Evolutionary conservation across 2,329 filamentous ascomycete genomes (phyloP).

Genomic region (Aspergillus sp.): DNA sequence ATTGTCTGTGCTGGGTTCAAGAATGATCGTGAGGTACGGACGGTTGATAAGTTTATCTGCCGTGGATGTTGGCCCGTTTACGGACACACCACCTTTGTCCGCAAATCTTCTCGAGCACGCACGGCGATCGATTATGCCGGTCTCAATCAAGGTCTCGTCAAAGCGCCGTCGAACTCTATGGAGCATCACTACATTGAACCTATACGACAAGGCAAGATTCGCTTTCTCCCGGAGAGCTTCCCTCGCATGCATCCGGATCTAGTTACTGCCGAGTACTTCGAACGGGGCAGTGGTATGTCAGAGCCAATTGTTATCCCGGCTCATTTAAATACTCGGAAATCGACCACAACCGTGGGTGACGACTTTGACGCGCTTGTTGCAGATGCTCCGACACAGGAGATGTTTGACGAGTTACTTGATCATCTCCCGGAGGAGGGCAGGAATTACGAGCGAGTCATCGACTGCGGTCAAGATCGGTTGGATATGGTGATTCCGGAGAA

Average conservation of each 20-base stretch:
- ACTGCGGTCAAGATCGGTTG: conserved; percentile 58
- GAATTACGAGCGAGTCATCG: conserved; percentile 40
- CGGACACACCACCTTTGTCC: conserved; percentile 60
- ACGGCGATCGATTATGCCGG: conserved; percentile 63
- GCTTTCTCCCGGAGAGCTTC: conserved; percentile 56
- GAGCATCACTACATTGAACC: conserved; percentile 63
- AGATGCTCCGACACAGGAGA: conserved; percentile 32
- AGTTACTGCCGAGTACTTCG: conserved; percentile 57
- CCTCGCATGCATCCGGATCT: conserved; percentile 58
- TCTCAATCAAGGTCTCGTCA: conserved; percentile 59
- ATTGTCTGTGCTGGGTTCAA: conserved; percentile 61
- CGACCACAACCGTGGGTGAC: conserved; percentile 19
- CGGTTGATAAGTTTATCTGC: conserved; percentile 64
- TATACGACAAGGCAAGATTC: conserved; percentile 58
- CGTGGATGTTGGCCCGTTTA: conserved; percentile 51
- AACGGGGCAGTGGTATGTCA: conserved; percentile 56
- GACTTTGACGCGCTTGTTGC: conserved; percentile 24
- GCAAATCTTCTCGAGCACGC: conserved; percentile 59
- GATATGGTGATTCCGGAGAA: conserved; percentile 63
- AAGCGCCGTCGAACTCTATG: conserved; percentile 56
- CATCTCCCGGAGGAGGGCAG: conserved; percentile 21
- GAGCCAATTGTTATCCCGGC: conserved; percentile 63
- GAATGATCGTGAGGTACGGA: conserved; percentile 56
- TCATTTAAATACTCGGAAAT: conserved; percentile 50
- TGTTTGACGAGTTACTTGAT: conserved; percentile 34